Percentiles rank a stretch among this genome's conserved stretches.
Conservation (phyloP, 768 basidiomycete species). For the Tylopilus rubrobrunneus region DNA sequence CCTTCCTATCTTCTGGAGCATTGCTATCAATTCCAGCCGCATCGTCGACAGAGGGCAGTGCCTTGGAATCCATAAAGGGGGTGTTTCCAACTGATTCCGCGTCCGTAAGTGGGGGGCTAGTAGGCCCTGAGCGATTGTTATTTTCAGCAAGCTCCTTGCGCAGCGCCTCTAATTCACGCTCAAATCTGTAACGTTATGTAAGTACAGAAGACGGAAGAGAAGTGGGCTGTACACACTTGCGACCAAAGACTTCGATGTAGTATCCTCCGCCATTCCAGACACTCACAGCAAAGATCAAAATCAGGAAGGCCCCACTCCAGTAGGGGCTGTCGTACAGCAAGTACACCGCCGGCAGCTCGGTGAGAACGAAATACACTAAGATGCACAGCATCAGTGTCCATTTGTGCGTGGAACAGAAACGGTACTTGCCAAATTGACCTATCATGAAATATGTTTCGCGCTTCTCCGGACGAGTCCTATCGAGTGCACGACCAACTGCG, state of each 20-base stretch:
- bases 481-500: conserved; percentile 69
- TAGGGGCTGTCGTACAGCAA: conserved; percentile 75
- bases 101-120: conserved; percentile 51
- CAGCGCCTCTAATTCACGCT: conserved; percentile 85
- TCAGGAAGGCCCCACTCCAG: conserved; percentile 75
- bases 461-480: conserved; percentile 53
- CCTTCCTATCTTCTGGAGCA: conserved; percentile 25
- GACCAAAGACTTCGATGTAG: conserved; percentile 95
- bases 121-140: conserved; percentile 47
- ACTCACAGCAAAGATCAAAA: conserved; percentile 78
- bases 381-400: conserved; percentile 4
- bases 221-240: conserved; percentile 64
- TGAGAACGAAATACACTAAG: conserved; percentile 78
- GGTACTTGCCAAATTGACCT: conserved; percentile 70
- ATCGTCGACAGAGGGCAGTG: conserved; percentile 21
- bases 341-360: conserved; percentile 82
- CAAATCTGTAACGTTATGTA: conserved; percentile 56
- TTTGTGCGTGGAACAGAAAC: neutral
- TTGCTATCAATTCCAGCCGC: conserved; percentile 11
- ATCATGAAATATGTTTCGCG: conserved; percentile 75
- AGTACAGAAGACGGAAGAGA: neutral
- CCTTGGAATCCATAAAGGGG: conserved; percentile 23
- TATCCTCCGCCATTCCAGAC: conserved; percentile 97
- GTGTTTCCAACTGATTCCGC: conserved; percentile 37
- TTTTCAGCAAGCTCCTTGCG: conserved; percentile 86